These are phyloP conservation scores for Wickerhamomyces mucosus DNA, from an alignment of 805 yeast species.

Conservation along the genomic window DNA sequence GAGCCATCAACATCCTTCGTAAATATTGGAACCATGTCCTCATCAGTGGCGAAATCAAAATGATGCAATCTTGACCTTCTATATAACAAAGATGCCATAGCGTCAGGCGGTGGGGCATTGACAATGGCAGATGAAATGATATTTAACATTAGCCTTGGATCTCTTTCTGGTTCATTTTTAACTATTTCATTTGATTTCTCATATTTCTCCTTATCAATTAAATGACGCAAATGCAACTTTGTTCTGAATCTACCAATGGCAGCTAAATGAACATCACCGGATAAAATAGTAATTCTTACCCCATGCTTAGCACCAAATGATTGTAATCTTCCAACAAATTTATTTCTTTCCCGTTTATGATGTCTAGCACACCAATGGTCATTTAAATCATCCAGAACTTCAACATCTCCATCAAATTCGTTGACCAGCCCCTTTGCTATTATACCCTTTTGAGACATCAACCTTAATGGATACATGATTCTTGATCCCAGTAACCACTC, in stretches of 20 bases:
- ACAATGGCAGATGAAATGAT: constrained; percentile 85
- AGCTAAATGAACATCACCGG: constrained; percentile 92
- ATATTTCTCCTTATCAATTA: constrained; percentile 24
- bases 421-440: constrained; percentile 69
- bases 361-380: constrained; percentile 94
- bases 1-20: constrained; percentile 46
- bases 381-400: constrained; percentile 83
- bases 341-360: constrained; percentile 82
- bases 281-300: constrained; percentile 71
- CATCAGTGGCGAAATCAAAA: constrained; percentile 56
- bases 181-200: constrained; percentile 31
- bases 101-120: constrained; percentile 88
- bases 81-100: constrained; percentile 68
- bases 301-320: constrained; percentile 55
- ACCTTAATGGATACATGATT: constrained; percentile 54
- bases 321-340: constrained; percentile 49
- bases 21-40: constrained; percentile 75
- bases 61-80: constrained; percentile 58
- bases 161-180: constrained; percentile 46
- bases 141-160: constrained; percentile 72
- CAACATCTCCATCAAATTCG: constrained; percentile 87
- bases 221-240: constrained; percentile 35
- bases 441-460: constrained; percentile 50
- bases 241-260: constrained; percentile 72
- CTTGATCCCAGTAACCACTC: constrained; percentile 64